Evolutionary conservation across 225 moss, liverwort and hornwort genomes (phyloP), one percentile per base, ranked within the genome.

Genomic region (Climacium dendroides): DNA sequence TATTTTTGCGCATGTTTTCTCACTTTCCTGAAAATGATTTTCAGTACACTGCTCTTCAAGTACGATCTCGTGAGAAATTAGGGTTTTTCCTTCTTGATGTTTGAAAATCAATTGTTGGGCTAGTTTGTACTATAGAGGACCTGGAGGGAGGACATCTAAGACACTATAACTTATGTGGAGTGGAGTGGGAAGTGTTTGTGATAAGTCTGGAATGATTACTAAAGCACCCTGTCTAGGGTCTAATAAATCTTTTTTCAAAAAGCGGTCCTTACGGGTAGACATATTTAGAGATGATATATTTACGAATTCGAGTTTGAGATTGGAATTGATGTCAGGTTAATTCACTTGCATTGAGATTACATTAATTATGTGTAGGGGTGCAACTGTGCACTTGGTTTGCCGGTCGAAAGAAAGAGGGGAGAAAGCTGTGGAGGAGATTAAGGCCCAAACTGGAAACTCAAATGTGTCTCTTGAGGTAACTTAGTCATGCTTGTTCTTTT

Each of bases 331-430:
- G 48, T 75, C 48, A 50, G 37, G 29, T 43, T 43, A 41, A 17
- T 70, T 58, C 53, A 39, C 30, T 35, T 43, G 65, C 67, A 75
- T 50, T 66, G 87, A 82, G 75, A 78, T 39, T 74, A 34, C 69
- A 9, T 69, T 41, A 78, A 70, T 52, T 53, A 24, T 53, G 6
- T 71, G 79, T 89, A 96, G 96, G 90, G 95, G 95, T 74, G 96
- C 96, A 80, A 94, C 92, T 26, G 97, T 97, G 69, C 86, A 90
- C 62, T 85, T 96, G 72, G 89, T 95, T 72, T 97, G 97, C 83
- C 94, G 97, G 62, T 96, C 89, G 79, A 95, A 92, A 92, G 95
- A 93, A 41, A 90, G 86, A 85, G 96, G 97, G 79, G 95, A 95
- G 92, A 93, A 91, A 87, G 96, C 96, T 48, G 89, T 96, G n/a